Conservation (phyloP, 305 asterid species). For the Fraxinus greggii region DNA sequence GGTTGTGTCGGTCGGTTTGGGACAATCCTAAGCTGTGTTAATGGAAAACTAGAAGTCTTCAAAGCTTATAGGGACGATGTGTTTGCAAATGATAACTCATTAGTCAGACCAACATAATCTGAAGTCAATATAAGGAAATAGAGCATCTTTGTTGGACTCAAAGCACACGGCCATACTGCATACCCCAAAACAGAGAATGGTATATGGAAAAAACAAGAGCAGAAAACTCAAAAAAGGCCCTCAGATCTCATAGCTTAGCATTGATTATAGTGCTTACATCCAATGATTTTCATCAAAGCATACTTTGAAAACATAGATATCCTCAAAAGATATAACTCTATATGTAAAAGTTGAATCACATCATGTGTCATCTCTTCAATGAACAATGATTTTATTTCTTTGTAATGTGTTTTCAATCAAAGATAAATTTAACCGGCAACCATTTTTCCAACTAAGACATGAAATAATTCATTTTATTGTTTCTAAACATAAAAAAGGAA, state of each 20-base stretch:
- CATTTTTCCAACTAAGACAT: no score
- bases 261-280: neutral
- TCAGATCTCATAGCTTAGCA: neutral
- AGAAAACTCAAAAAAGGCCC: neutral
- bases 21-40: no score
- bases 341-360: neutral
- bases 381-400: no score
- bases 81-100: neutral
- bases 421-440: no score
- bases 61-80: neutral
- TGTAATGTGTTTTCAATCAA: no score
- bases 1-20: no score
- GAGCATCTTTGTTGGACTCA: neutral
- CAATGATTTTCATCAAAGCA: slow-evolving; percentile 1
- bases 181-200: neutral
- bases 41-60: no score
- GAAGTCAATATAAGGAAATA: neutral
- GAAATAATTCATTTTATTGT: no score
- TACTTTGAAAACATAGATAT: neutral
- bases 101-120: neutral
- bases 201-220: neutral
- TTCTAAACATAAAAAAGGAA: no score
- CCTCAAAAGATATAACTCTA: neutral
- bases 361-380: neutral
- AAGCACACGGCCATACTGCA: neutral